Conservation (phyloP, 495 filamentous ascomycete species). For the Penicillium taxi region DNA sequence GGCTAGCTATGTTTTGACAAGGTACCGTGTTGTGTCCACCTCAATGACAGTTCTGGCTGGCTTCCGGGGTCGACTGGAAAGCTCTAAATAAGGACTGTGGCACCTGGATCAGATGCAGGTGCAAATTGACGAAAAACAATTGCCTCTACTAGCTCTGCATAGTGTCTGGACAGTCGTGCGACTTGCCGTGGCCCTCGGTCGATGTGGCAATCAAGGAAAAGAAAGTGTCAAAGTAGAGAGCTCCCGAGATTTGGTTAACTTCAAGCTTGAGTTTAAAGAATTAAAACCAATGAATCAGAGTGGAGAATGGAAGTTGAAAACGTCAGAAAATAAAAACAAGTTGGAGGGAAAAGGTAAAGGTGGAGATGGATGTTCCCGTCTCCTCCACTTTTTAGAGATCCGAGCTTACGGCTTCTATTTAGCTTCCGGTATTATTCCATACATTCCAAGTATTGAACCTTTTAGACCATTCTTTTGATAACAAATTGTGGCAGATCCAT, state of each 20-base stretch:
- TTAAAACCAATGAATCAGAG: neutral
- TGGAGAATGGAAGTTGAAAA: neutral
- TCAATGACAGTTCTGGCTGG: constrained; percentile 14
- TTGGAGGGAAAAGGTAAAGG: constrained; percentile 2
- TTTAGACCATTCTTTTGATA: no score
- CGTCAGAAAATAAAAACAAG: neutral
- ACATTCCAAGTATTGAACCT: no score
- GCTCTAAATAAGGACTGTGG: constrained; percentile 10
- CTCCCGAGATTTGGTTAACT: neutral
- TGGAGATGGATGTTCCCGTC: no score
- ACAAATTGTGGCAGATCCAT: no score
- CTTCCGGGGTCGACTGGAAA: constrained; percentile 3
- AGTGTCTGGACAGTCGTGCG: constrained; percentile 9
- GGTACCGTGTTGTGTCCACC: constrained; percentile 1
- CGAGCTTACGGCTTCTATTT: no score
- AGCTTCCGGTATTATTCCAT: no score
- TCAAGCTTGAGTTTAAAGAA: no score
- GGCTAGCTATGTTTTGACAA: constrained; percentile 12
- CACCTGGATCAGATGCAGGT: constrained; percentile 21
- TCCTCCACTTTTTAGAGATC: no score
- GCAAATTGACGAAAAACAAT: constrained; percentile 16
- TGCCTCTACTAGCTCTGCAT: constrained; percentile 16
- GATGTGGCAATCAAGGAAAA: constrained; percentile 7
- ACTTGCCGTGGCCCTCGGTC: constrained; percentile 5
- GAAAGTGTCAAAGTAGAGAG: neutral